These are phyloP conservation scores for Suillus plorans DNA, from an alignment of 768 basidiomycete species.

Conservation along the genomic window DNA sequence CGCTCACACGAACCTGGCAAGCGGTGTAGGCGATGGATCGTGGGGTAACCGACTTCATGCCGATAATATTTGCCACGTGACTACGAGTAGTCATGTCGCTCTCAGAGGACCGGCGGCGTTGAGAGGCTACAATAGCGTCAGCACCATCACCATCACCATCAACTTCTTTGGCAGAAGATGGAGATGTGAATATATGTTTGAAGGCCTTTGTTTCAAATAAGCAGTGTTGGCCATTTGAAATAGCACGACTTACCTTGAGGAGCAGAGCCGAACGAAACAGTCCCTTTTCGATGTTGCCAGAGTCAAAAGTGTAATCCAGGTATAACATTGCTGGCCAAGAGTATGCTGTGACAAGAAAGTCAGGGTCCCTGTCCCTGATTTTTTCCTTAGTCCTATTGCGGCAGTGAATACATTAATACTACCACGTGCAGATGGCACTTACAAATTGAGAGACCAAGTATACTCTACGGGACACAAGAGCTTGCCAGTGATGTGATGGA, in stretches of 20 bases:
- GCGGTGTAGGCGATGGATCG: conserved; percentile 19
- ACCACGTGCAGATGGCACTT: not conserved
- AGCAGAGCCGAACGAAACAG: conserved; percentile 14
- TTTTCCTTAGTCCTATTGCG: not conserved
- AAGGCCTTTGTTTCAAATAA: conserved; percentile 8
- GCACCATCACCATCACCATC: not conserved
- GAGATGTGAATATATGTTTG: conserved; percentile 6
- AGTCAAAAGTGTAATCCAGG: conserved; percentile 3
- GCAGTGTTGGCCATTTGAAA: not conserved
- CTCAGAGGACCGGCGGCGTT: not conserved
- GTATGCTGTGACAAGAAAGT: not conserved
- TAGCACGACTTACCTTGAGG: conserved; percentile 11
- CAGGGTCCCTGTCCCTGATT: not conserved
- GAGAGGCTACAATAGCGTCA: not conserved
- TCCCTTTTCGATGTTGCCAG: conserved; percentile 11
- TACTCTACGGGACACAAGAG: not conserved
- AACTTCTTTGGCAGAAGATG: conserved; percentile 8
- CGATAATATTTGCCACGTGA: conserved; percentile 3
- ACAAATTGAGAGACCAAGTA: not conserved
- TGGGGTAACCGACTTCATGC: conserved; percentile 13
- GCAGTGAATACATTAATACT: not conserved
- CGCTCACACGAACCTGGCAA: conserved; percentile 14
- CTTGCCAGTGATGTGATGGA: not conserved
- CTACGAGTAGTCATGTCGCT: not conserved
- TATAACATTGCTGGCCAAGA: conserved; percentile 11